Conservation (phyloP, 2,329 filamentous ascomycete genomes). For the Phyllosticta capitalensis region DNA sequence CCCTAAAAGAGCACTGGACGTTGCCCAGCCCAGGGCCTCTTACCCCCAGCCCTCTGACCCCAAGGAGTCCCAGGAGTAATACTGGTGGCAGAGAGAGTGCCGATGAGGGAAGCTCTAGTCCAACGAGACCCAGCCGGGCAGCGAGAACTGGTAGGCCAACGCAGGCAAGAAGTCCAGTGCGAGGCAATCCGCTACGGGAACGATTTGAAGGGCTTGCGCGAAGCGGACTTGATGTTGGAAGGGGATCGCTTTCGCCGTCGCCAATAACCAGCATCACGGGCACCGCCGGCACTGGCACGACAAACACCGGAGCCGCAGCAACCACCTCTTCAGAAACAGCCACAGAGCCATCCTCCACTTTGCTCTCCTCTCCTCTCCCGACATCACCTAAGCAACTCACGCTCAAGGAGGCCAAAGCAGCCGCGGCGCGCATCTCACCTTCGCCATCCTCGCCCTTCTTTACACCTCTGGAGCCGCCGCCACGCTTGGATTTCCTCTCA, state of each 20-base stretch:
- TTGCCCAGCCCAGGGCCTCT: neutral
- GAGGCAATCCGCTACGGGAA: neutral
- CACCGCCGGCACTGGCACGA: neutral
- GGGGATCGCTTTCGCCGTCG: neutral
- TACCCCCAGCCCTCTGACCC: neutral
- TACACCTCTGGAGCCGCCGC: neutral
- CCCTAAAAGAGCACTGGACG: neutral
- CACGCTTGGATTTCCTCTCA: neutral
- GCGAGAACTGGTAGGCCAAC: neutral
- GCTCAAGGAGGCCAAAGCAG: neutral
- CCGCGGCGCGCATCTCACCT: neutral
- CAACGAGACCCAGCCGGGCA: neutral
- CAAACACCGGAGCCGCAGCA: no score
- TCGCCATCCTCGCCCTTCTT: neutral
- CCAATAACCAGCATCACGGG: neutral
- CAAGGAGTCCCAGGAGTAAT: neutral
- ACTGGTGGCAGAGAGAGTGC: neutral
- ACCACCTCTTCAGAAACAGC: neutral
- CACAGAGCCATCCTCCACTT: neutral
- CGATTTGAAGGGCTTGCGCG: neutral
- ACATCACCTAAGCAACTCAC: neutral
- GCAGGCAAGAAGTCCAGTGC: neutral
- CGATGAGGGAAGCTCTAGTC: neutral
- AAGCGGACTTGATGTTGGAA: neutral
- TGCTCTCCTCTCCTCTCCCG: neutral